Evolutionary conservation across 176 grass and related monocot species (phyloP), one percentile per base, ranked within the genome.

Genomic region (Juncus effusus): DNA sequence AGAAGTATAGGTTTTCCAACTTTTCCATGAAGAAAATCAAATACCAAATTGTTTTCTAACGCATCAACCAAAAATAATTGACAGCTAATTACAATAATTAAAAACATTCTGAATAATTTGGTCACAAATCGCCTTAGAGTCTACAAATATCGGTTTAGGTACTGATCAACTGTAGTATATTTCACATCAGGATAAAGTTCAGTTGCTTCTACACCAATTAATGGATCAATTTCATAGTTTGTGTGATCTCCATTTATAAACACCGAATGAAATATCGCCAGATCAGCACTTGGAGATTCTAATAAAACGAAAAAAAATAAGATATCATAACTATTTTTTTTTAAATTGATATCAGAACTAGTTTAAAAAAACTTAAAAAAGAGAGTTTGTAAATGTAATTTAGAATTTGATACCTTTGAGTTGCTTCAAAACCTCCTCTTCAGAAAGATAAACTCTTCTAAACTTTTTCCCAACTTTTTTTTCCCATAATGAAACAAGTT

Each of bases 161-260:
- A 89, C 36, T 79, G 68, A 45, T 89, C 70, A 3, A 89, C 52
- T 1, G 74, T 81, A 0, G 70, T 81, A 44, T 89, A 81, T 13
- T 78, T 67, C 12, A 81, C 53, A 42, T 81, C 86, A 51, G 81
- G 86, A 63, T 81, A 84, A 5, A 89, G 64, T 49, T 84, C 74
- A 36, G 79, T 77, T n/a, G 76, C 72, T 64, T 90, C 83, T 7
- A 86, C 73, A 40, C 79, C 82, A 1, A 80, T 41, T 5, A 44
- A 69, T 16, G 76, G 83, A 10, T 83, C 76, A 0, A 85, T 79
- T 7, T 83, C 60, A 59, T 83, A 83, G 76, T 80, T 90, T 12
- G 77, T 39, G 3, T 83, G 68, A 11, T 83, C 83, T 0, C 87
- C 87, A 28, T 64, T 90, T 38, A 81, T 53, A 4, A 70, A 83